A percentile compares a stretch with the other conserved stretches of the same genome.
Conservation (phyloP, 2,329 filamentous ascomycete species). For the Coniosporium tulheliwenetii region DNA sequence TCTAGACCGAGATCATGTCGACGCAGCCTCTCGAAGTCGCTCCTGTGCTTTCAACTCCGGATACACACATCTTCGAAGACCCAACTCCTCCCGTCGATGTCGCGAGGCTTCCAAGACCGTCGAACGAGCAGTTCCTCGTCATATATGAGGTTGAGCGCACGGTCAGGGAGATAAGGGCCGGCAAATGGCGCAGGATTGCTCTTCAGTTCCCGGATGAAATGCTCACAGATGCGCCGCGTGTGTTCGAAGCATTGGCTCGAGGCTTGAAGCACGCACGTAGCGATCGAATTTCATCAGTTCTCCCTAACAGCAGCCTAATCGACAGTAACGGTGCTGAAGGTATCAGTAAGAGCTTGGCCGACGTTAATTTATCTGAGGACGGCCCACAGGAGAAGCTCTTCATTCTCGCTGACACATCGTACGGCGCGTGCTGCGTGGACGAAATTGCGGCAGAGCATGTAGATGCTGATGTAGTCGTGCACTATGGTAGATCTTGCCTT, state of each 20-base stretch:
- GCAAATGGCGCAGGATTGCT: slow-evolving; percentile 61
- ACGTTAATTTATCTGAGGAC: slow-evolving; percentile 2
- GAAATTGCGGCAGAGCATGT: slow-evolving; percentile 93
- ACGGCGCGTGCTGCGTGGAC: slow-evolving; percentile 92
- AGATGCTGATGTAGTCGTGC: slow-evolving; percentile 77
- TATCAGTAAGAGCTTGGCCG: background rate
- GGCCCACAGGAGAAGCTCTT: slow-evolving; percentile 42
- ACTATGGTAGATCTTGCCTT: slow-evolving; percentile 85
- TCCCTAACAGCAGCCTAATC: too few relatives aligned
- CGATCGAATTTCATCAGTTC: background rate
- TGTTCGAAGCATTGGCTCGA: slow-evolving; percentile 50
- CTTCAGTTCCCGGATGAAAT: slow-evolving; percentile 94
- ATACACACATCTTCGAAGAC: slow-evolving; percentile 43
- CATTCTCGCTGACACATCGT: slow-evolving; percentile 88
- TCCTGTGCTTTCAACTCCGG: slow-evolving; percentile 47
- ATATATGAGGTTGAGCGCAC: slow-evolving; percentile 82
- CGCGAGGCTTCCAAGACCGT: slow-evolving; percentile 20
- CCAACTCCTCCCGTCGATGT: slow-evolving; percentile 26
- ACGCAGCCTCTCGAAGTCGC: slow-evolving; percentile 22
- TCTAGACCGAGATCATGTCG: too few relatives aligned
- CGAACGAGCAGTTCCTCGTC: slow-evolving; percentile 54
- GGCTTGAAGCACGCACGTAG: slow-evolving; percentile 23
- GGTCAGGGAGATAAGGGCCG: slow-evolving; percentile 54
- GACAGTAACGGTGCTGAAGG: background rate
- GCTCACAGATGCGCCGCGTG: slow-evolving; percentile 69